Conservation (phyloP, 441 rosid genomes). For the Sinapis alba region DNA sequence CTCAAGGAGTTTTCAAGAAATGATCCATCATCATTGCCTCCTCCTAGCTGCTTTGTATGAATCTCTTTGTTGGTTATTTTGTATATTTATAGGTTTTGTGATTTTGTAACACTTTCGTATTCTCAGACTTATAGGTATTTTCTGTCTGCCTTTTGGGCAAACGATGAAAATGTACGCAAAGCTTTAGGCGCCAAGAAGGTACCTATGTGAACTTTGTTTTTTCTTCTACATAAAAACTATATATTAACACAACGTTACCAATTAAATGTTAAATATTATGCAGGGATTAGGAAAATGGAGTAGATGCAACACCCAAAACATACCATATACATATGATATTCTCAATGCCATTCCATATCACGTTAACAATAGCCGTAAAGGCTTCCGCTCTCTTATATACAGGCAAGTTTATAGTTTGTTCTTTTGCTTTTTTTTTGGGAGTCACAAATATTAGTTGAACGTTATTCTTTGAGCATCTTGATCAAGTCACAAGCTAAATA, state of each 20-base stretch:
- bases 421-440: not conserved
- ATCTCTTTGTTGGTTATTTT: not conserved
- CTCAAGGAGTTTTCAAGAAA: conserved; percentile 39
- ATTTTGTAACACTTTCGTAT: not conserved
- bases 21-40: conserved; percentile 39
- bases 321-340: conserved; percentile 48
- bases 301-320: conserved; percentile 46
- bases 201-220: not conserved
- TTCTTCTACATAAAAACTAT: not conserved
- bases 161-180: conserved; percentile 54
- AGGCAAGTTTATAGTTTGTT: conserved; percentile 43
- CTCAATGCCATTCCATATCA: conserved; percentile 43
- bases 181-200: conserved; percentile 45
- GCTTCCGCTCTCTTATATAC: conserved; percentile 64
- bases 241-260: conserved; percentile 37
- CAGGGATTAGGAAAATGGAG: conserved; percentile 51
- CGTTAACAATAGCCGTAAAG: conserved; percentile 48
- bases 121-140: conserved; percentile 48
- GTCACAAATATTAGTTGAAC: not conserved
- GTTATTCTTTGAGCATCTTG: not conserved
- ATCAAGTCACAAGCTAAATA: not conserved
- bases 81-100: not conserved
- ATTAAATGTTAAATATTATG: not conserved
- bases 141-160: conserved; percentile 56
- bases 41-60: conserved; percentile 50